Evolutionary conservation across 139 green algal species (phyloP), one percentile per base, ranked within the genome.

Genomic region (Asterochloris sp.): DNA sequence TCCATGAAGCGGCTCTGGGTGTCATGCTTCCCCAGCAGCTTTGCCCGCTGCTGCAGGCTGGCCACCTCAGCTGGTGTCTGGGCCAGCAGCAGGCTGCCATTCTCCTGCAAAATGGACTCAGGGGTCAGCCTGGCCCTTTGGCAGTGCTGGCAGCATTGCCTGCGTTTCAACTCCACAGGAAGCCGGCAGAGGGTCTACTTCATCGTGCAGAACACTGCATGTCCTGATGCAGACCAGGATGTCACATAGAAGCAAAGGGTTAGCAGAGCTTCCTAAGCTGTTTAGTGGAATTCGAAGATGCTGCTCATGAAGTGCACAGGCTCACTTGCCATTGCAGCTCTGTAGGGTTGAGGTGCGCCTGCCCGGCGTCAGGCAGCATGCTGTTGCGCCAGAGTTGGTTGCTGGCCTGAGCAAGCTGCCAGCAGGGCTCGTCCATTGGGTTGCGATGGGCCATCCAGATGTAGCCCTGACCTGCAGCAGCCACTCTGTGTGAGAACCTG

Each of bases 381-480:
- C 76, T 60, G 76, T 87, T 68, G 21, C 73, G 62, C 92, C 92
- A 95, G 67, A 92, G 73, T 13, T 69, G 62, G 23, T 88, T 90
- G 82, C 88, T 93, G 63, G 79, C 75, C 0, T 78, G 63, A 2
- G 90, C 90, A 66, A 94, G 81, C 6, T 78, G 61, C 89, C 89
- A 96, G n/a, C 74, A 69, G 9, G 83, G 62, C 24, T 78, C 87
- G 61, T 38, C 38, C 38, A 54, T 38, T 1, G 89, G 83, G 13
- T 86, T 60, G 0, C 91, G 82, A 74, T 95, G 91, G 11, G 85
- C 84, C 86, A 94, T 79, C 92, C 92, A 96, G 0, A 95, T 86
- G 81, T 95, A 96, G 10, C 91, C 90, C 74, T 94, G 92, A 13
- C 91, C 90, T 89, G 86, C 23, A 78, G 16, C 15, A 79, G 19